phyloP scores from a whole-genome alignment of 306 rosid genomes.

The Ziziphus jujuba region DNA sequence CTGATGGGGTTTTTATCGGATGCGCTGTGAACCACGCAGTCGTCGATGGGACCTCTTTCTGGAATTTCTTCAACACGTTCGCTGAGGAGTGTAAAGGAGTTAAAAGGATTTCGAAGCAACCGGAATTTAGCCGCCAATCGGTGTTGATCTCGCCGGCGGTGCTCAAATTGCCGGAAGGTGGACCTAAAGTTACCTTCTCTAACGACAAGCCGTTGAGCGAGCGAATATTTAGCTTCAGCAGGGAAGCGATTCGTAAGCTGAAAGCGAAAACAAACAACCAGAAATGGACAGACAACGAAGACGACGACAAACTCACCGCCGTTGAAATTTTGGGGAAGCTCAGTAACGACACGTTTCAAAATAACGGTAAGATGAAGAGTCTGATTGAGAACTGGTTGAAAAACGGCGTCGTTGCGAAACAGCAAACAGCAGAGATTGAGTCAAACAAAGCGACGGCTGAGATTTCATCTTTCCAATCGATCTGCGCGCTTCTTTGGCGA shows the following conservation, averaged over 20 bases:
- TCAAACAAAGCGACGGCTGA: conserved; percentile 19
- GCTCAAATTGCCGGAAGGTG: conserved; percentile 61
- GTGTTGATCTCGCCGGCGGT: conserved; percentile 54
- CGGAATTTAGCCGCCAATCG: conserved; percentile 59
- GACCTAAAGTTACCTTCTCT: conserved; percentile 71
- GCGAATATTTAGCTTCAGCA: conserved; percentile 74
- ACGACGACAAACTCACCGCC: conserved; percentile 14
- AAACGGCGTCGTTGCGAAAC: conserved; percentile 19
- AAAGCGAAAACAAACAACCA: conserved; percentile 49
- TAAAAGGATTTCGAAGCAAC: conserved; percentile 32
- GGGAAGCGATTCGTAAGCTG: conserved; percentile 59
- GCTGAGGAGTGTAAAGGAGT: conserved; percentile 51
- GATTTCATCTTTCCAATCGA: conserved; percentile 81
- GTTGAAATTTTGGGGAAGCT: conserved; percentile 54
- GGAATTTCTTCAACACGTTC: conserved; percentile 95
- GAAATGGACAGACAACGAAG: conserved; percentile 3
- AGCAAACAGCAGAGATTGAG: conserved; percentile 6
- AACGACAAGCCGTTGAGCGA: conserved; percentile 53
- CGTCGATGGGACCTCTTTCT: conserved; percentile 82
- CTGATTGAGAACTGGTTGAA: conserved; percentile 47
- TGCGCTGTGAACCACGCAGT: conserved; percentile 78
- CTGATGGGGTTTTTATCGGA: conserved; percentile 76
- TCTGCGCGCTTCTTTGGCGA: conserved; percentile 78
- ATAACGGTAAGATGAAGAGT: conserved; percentile 31
- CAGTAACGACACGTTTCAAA: conserved; percentile 42